Evolutionary conservation across 2,329 filamentous ascomycete species (phyloP), one percentile per base, ranked within the genome.

Genomic region (Neofusicoccum parvum): DNA sequence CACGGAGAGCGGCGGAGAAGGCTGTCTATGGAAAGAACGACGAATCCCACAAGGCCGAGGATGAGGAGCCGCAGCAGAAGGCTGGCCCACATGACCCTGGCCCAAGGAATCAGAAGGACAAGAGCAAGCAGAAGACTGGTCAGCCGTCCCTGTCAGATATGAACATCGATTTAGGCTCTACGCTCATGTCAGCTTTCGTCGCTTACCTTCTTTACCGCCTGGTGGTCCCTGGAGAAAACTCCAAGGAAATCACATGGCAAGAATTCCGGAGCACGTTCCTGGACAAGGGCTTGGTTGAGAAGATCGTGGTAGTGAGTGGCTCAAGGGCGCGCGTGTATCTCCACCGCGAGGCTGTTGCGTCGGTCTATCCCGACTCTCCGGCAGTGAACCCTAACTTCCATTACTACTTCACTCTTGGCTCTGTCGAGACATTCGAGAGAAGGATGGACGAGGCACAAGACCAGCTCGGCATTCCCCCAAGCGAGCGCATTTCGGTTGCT

Each of bases 351-450:
- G 90, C 89, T 37, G 85, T 90, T 43, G 84, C 86, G 54, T 80
- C 86, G 56, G 86, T 90, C 79, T 93, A 94, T 73, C 91, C 92
- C 2, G 92, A 94, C 66, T 91, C 90, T 27, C 86, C 86, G 7
- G 90, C 89, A 17, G 82, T 83, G 32, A 87, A 88, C 70, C 84
- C 86, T 20, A 87, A 88, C 72, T 92, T 93, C 81, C 86, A 87
- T 80, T 97, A 97, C 80, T 94, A 92, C 80, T 98, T 99, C 84
- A 92, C 91, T 66, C 97, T 99, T 73, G 95, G 95, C 59, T 97
- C 94, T 0, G 88, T 96, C 34, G 94, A 99, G 69, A 90, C 90
- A 9, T 99, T 99, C 70, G 95, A 99, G 82, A 86, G 89, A 75
- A 90, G 90, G 75, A 82, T 99, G 63, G 94, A 98, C 68, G 87